A percentile compares a stretch with the other conserved stretches of the same genome.
Evolutionary conservation across 768 basidiomycete species (phyloP).

Genomic region (Phlebiopsis flavidoalba): DNA sequence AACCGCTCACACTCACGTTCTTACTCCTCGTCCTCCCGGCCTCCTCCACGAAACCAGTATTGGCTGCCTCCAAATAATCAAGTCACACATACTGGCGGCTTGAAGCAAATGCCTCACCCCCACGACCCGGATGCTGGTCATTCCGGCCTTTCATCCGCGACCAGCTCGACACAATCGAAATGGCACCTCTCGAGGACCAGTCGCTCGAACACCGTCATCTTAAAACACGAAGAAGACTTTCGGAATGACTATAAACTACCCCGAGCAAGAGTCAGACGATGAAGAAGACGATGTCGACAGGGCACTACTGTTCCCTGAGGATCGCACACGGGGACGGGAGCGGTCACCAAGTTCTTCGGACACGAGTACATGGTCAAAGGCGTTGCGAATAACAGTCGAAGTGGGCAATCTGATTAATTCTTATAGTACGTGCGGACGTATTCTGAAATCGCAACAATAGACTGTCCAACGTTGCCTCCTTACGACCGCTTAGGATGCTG

Average conservation of each 20-base stretch:
- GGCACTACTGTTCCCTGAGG: constrained; percentile 39
- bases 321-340: constrained; percentile 24
- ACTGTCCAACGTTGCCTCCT: constrained; percentile 83
- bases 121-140: constrained; percentile 12
- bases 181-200: constrained; percentile 27
- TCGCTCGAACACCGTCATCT: constrained; percentile 19
- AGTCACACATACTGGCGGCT: neutral
- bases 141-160: constrained; percentile 4
- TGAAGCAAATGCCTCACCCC: neutral
- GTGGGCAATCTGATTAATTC: constrained; percentile 30
- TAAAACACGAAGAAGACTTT: constrained; percentile 5
- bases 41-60: neutral
- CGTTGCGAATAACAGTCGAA: constrained; percentile 64
- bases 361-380: constrained; percentile 44
- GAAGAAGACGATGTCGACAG: constrained; percentile 36
- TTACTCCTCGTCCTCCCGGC: neutral
- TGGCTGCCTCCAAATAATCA: neutral
- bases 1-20: neutral
- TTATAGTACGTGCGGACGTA: neutral
- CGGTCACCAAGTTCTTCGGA: constrained; percentile 14
- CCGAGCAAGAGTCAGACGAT: constrained; percentile 15
- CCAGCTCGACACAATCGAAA: constrained; percentile 28
- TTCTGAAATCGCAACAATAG: constrained; percentile 37
- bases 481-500: constrained; percentile 74
- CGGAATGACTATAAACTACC: constrained; percentile 10